phyloP scores from a whole-genome alignment of 176 grass and related monocot genomes.

The Chrysopogon serrulatus region DNA sequence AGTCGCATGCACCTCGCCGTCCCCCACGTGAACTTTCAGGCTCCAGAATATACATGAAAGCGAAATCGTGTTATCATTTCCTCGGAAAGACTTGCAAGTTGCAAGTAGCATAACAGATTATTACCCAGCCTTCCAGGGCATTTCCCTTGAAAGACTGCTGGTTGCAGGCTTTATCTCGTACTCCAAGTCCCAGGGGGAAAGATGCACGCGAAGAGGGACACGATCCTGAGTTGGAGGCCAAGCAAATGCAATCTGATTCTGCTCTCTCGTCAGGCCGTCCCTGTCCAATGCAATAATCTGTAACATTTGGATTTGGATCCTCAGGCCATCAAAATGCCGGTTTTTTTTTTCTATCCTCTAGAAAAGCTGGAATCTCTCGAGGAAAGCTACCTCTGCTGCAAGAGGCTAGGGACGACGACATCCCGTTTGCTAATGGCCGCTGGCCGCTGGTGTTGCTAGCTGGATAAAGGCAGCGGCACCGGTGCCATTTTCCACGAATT shows the following conservation, averaged over 20 bases:
- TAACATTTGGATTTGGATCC: not conserved
- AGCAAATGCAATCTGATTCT: slow-evolving; percentile 24
- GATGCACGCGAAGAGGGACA: not conserved
- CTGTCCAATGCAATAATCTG: slow-evolving; percentile 18
- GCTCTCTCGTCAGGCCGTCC: not conserved
- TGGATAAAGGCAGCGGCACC: not conserved
- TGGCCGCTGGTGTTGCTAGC: too few relatives aligned
- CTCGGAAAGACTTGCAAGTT: too few relatives aligned
- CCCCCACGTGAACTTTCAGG: not conserved
- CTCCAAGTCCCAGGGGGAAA: not conserved
- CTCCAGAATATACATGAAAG: not conserved
- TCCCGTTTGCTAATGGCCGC: too few relatives aligned
- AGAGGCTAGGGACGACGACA: too few relatives aligned
- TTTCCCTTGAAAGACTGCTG: not conserved
- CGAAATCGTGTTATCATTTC: not conserved
- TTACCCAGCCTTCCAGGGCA: too few relatives aligned
- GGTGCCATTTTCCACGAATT: not conserved
- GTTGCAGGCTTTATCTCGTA: not conserved
- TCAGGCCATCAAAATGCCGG: not conserved
- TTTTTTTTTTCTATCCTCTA: too few relatives aligned
- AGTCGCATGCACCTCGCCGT: not conserved
- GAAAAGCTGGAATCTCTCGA: too few relatives aligned
- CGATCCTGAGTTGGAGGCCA: not conserved
- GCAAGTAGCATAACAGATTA: not conserved
- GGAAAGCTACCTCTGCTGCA: too few relatives aligned